Conservation (phyloP, 495 filamentous ascomycete genomes). For the Melanomma pulvis-pyrius region DNA sequence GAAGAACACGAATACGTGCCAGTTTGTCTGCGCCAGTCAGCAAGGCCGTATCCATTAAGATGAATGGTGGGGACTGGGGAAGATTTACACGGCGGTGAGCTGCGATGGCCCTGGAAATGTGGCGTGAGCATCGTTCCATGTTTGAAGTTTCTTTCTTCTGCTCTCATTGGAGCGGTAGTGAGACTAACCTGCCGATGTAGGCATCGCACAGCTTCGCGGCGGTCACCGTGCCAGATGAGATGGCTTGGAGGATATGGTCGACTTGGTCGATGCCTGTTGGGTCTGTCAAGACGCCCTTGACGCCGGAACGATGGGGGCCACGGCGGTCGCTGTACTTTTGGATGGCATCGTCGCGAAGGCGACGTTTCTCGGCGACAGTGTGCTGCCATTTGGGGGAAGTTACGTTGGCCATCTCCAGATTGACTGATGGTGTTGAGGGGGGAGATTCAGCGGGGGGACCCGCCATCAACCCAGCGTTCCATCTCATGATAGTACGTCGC, state of each 20-base stretch:
- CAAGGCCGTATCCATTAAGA: not conserved
- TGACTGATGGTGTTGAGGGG: not conserved
- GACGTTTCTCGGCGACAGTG: conserved; percentile 25
- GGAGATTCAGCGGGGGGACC: not conserved
- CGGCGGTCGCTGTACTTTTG: not conserved
- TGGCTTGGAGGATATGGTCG: conserved; percentile 40
- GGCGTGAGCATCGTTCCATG: conserved; percentile 33
- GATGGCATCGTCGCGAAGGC: conserved; percentile 25
- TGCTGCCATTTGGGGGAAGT: conserved; percentile 18
- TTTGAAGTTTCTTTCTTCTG: not conserved
- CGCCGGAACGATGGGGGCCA: not conserved
- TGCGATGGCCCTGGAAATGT: conserved; percentile 22
- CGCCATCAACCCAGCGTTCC: not conserved
- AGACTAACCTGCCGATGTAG: conserved; percentile 56
- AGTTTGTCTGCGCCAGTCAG: conserved; percentile 36
- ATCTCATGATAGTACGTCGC: too few species aligned
- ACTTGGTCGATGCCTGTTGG: conserved; percentile 45
- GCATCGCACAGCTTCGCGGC: conserved; percentile 50
- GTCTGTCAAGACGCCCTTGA: conserved; percentile 44
- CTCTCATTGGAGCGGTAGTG: not conserved
- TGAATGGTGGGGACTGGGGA: not conserved
- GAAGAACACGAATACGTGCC: conserved; percentile 20
- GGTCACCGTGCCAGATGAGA: conserved; percentile 48
- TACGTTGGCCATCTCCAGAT: not conserved
- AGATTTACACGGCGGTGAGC: conserved; percentile 33